These are phyloP conservation scores for Talaromyces thailandensis DNA, from an alignment of 495 filamentous ascomycete genomes.

Conservation along the genomic window DNA sequence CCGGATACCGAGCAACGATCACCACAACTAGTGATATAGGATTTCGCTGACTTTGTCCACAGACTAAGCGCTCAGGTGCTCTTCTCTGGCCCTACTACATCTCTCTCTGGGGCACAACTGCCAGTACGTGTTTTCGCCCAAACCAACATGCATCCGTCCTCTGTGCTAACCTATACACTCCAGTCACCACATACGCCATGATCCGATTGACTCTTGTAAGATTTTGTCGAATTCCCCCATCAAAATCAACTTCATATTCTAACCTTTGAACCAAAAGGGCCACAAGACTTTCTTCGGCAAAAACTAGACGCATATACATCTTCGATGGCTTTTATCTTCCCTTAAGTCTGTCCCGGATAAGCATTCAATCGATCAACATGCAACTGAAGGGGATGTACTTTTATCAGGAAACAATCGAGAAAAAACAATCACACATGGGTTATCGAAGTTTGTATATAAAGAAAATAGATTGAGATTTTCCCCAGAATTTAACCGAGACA, in stretches of 20 bases:
- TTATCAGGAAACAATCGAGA: constrained; percentile 13
- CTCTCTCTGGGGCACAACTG: constrained; percentile 47
- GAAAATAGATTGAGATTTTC: not conserved
- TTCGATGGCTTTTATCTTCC: constrained; percentile 8
- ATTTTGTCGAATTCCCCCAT: not conserved
- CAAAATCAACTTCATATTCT: constrained; percentile 9
- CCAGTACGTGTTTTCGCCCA: too few relatives aligned
- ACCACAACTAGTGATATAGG: constrained; percentile 49
- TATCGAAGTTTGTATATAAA: constrained; percentile 39
- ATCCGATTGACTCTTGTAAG: constrained; percentile 49
- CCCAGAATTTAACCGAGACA: not conserved
- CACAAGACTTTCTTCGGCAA: constrained; percentile 85
- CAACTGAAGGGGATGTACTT: constrained; percentile 23
- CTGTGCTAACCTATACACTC: constrained; percentile 14
- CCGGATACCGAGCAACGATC: constrained; percentile 12
- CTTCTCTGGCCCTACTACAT: constrained; percentile 68
- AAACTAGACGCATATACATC: constrained; percentile 35
- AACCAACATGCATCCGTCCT: too few relatives aligned
- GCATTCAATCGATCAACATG: constrained; percentile 15
- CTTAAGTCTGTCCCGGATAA: constrained; percentile 9
- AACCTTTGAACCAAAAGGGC: constrained; percentile 34
- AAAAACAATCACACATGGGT: constrained; percentile 21
- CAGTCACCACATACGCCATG: constrained; percentile 47
- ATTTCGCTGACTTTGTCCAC: not conserved
- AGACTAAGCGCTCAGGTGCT: constrained; percentile 56